Base-by-base conservation (phyloP, 768 basidiomycete genomes). In the Vararia minispora region DNA sequence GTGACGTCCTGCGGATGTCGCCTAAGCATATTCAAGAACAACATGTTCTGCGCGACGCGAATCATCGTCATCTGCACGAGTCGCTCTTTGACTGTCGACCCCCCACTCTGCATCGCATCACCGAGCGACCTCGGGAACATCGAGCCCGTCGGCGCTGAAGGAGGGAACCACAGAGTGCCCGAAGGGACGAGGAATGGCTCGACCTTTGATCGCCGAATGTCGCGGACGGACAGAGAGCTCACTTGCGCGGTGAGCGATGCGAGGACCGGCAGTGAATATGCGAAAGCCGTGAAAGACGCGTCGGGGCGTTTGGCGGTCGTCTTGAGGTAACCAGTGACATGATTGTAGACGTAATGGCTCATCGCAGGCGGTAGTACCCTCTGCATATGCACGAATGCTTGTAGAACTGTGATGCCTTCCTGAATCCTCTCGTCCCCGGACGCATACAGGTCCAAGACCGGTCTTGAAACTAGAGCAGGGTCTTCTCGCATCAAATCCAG, bases 401-500 rank as follows among this genome's bases (percentile, higher is more conserved):
- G 64, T 21, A 86, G 57, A 2, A 67, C 66, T 0, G 67, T 59
- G 28, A 76, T 60, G 1, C 77, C 78, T 2, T 58, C 45, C 8
- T 75, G 53, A 32, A 71, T 66, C 30, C 63, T 61, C 24, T 68
- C 60, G 16, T 73, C 66, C 8, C 68, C 72, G 3, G 66, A 62
- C 13, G 86, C 59, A 13, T 69, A 56, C n/a, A n/a, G n/a, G 45
- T 82, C 79, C 32, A 84, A 62, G 11, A 75, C 57, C 14, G 79
- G 72, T 8, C 81, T 70, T 10, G 71, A 63, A 21, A 86, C 58
- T n/a, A 84, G 60, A 12, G 65, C 64, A 4, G 83, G 77, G 47
- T 88, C 84, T 49, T 84, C 79, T 16, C 82, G 69, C 73, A 86
- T 77, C 33, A 79, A 56, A 42, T 82, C 76, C 12, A 80, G 47